Percentiles rank a stretch among this genome's conserved stretches.
phyloP scores from a whole-genome alignment of 768 basidiomycete genomes.

The Tulasnella sp. region DNA sequence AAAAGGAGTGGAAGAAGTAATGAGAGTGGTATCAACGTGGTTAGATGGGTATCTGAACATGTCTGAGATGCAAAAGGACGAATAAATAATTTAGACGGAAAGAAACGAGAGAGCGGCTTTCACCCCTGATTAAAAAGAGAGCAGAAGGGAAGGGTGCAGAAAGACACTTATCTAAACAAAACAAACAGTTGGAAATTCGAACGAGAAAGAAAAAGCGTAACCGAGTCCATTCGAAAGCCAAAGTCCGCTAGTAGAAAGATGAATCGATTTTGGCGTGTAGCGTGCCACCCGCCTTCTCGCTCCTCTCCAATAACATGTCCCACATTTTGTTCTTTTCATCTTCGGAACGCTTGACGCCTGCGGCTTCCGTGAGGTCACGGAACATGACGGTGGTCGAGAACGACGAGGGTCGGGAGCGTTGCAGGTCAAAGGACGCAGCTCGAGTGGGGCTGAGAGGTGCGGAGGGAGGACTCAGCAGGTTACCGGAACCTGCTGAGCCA shows the following conservation, averaged over 20 bases:
- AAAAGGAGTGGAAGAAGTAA: background rate
- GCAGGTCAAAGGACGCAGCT: conserved; percentile 13
- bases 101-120: background rate
- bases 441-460: conserved; percentile 4
- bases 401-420: background rate
- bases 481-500: conserved; percentile 13
- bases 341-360: conserved; percentile 49
- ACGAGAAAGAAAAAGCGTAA: background rate
- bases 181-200: background rate
- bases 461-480: background rate
- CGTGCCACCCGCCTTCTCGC: conserved; percentile 69
- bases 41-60: background rate
- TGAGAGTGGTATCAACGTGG: conserved; percentile 5
- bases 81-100: background rate
- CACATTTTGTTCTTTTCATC: conserved; percentile 68
- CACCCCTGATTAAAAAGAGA: background rate
- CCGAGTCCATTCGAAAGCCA: background rate
- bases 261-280: conserved; percentile 41
- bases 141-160: background rate
- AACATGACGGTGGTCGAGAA: conserved; percentile 41
- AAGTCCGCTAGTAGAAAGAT: conserved; percentile 15
- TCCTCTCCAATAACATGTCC: conserved; percentile 63
- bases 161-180: conserved; percentile 3
- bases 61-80: background rate
- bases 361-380: conserved; percentile 44